phyloP scores from a whole-genome alignment of 306 rosid species.

The Quercus alba region DNA sequence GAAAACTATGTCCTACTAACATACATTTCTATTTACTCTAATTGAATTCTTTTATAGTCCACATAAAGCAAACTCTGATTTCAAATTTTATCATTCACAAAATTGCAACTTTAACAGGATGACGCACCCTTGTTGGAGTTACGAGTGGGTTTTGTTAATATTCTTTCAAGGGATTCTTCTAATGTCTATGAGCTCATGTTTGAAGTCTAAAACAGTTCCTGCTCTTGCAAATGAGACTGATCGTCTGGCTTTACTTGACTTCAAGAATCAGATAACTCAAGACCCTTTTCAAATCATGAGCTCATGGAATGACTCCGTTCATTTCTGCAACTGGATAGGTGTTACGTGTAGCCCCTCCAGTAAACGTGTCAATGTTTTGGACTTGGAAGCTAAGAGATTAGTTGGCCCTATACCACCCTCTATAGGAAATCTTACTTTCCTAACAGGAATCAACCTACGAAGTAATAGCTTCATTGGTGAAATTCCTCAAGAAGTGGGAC shows the following conservation, averaged over 20 bases:
- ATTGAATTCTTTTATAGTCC: too few species aligned
- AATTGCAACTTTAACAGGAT: neutral
- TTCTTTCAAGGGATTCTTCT: conserved; percentile 1
- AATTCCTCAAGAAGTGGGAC: conserved; percentile 39
- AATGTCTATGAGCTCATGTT: conserved; percentile 7
- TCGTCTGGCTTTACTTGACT: conserved; percentile 29
- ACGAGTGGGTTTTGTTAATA: neutral
- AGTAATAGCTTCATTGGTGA: conserved; percentile 26
- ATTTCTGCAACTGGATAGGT: conserved; percentile 45
- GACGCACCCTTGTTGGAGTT: neutral
- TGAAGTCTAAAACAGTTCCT: neutral
- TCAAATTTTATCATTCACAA: too few species aligned
- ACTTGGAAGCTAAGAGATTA: conserved; percentile 10
- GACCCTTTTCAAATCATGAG: conserved; percentile 37
- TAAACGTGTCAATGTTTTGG: conserved; percentile 22
- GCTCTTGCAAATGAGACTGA: conserved; percentile 26
- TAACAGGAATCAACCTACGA: conserved; percentile 13
- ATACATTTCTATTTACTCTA: too few species aligned
- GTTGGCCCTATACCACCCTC: conserved; percentile 31
- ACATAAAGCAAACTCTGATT: too few species aligned
- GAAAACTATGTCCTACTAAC: too few species aligned
- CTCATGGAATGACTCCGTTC: conserved; percentile 40
- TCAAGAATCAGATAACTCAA: conserved; percentile 20
- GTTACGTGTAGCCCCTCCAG: conserved; percentile 30
- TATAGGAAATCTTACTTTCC: conserved; percentile 44